Conservation (phyloP, 2,329 filamentous ascomycete species). For the Cladosporium sphaerospermum region DNA sequence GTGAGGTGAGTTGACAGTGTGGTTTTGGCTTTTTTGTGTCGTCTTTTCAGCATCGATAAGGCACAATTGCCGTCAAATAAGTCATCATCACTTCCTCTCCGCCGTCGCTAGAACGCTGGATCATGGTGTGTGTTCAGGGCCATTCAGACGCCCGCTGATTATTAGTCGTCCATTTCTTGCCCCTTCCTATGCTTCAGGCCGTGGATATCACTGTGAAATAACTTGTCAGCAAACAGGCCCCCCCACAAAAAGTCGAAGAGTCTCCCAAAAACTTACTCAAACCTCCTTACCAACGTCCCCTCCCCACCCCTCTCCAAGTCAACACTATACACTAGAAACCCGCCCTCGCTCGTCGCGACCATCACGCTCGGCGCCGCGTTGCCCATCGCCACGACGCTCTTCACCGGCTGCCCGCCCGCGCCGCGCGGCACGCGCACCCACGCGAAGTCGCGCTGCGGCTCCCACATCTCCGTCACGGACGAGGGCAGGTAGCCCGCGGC, state of each 20-base stretch:
- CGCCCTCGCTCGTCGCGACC: constrained; percentile 94
- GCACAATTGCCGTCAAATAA: no score
- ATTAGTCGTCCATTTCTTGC: constrained; percentile 22
- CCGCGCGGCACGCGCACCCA: constrained; percentile 85
- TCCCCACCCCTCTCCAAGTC: constrained; percentile 93
- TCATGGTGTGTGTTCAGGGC: no score
- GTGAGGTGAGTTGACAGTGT: no score
- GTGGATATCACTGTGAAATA: constrained; percentile 25
- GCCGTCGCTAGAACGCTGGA: no score
- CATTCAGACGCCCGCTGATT: background rate
- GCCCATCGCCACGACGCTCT: constrained; percentile 96
- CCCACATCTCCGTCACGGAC: constrained; percentile 96
- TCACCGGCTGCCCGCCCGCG: constrained; percentile 49
- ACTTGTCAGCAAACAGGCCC: constrained; percentile 7
- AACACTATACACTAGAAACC: constrained; percentile 91
- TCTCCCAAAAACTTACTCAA: constrained; percentile 63
- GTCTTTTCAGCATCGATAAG: no score
- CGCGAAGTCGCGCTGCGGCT: constrained; percentile 88
- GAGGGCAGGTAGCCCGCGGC: constrained; percentile 88
- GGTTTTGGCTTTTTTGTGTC: no score
- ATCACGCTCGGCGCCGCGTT: constrained; percentile 92
- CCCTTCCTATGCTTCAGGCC: constrained; percentile 25
- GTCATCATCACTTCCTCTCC: no score
- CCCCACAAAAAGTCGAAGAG: background rate
- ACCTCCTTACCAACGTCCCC: constrained; percentile 83